Base-by-base conservation (phyloP, 768 basidiomycete genomes). In the Mycena capillaripes region DNA sequence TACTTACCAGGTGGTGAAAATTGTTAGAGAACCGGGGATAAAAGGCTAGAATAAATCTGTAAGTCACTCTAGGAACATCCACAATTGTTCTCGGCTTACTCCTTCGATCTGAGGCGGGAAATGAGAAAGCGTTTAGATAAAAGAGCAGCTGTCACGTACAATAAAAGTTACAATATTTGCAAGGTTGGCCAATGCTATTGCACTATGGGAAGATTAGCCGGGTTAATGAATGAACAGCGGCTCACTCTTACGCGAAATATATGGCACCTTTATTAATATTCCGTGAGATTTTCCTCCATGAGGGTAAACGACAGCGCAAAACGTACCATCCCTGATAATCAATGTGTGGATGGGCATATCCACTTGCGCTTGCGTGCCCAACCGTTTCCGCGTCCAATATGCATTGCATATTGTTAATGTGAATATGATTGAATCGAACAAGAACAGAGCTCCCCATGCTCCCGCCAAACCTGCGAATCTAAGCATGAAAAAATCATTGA, bases 101-200 rank as follows among this genome's bases (percentile, higher is more conserved):
- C 50, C 50, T 23, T 27, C 12, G 9, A 42, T 19, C 42, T 42
- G 42, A 42, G 17, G 4, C 6, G 4, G 4, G 9, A 42, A 4
- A 19, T 14, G 17, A 42, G 10, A 14, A 42, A 12, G 17, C 4
- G 17, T 7, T 12, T 17, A 42, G 16, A 19, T 2, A 46, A 61
- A 3, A 32, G 14, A 14, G 11, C 27, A 19, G 46, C 3, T 3
- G 4, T 7, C 4, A 30, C 36, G 19, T 40, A 66, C 64, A 34
- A 27, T 42, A 23, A 29, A 66, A 25, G 64, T 59, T 23, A 36
- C 16, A 4, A 67, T 67, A 23, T 66, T 66, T 3, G 44, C 56
- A 17, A 67, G 46, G 27, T 67, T 67, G 30, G 66, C 56, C 4
- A 67, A 23, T 11, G 66, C 66, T 30, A 67, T 67, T 25, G 57